Evolutionary conservation across 345 rosid genomes (phyloP), one percentile per base, ranked within the genome.

Genomic region (Salix brachista): DNA sequence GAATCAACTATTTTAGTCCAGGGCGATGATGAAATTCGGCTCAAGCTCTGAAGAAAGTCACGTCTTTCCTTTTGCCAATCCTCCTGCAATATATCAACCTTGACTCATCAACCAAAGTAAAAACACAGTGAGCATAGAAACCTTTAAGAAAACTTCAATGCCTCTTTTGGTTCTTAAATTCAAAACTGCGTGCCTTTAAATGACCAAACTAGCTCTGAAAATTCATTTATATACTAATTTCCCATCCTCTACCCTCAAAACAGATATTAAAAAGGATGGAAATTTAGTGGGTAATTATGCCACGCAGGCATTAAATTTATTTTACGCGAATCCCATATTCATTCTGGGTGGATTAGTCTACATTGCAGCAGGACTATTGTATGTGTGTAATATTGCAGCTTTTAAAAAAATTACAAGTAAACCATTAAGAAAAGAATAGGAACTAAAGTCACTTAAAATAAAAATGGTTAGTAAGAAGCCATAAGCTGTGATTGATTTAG

Each of bases 41-140:
- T 92, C 83, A 96, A 88, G 83, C 97, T 96, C 86, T 89, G 98
- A 77, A 93, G 94, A 84, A 96, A 96, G 82, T 92, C 95, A 54
- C 91, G 96, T 71, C 90, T 96, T 86, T 91, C 97, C 80, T 92
- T 96, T 81, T 91, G 88, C 98, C 99, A 93, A 81, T 92, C 94
- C 36, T 92, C 98, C 98, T 96, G 90, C 84, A 83, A 71, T 61
- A 80, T 37, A 69, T 64, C 18, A 75, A 52, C 42, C 44, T 69
- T 1, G 52, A 79, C 23, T 56, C 37, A 73, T 75, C 72, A 72
- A 76, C 66, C 65, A 26, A 67, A 62, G 52, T 58, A 44, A 76
- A 75, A 73, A 61, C 54, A 73, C 58, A 72, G 41, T 26, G 30
- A 28, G 28, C 44, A 78, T 61, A 44, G 23, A 65, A 70, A 77